Percentiles rank a stretch among this genome's conserved stretches.
Evolutionary conservation across 768 basidiomycete genomes (phyloP).

Genomic region (Gymnopilus junonius): DNA sequence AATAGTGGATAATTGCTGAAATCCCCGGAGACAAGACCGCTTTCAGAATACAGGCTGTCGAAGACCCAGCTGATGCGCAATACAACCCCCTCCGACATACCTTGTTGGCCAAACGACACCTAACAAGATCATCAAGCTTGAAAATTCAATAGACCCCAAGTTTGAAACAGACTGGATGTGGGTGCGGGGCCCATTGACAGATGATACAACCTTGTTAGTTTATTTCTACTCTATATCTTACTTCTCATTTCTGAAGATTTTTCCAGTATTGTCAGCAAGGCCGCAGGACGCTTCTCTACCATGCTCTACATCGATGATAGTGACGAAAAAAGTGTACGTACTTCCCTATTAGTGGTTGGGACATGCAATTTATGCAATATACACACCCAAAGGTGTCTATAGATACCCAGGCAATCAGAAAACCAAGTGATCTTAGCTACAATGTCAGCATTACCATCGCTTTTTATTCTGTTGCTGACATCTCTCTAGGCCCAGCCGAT

Average conservation of each 20-base stretch:
- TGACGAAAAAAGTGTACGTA: background rate
- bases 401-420: background rate
- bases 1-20: background rate
- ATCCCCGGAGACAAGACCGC: background rate
- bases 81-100: background rate
- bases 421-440: background rate
- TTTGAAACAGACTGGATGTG: background rate
- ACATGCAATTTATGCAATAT: background rate
- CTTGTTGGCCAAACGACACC: background rate
- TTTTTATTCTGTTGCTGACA: background rate
- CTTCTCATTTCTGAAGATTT: background rate
- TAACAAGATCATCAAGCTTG: background rate
- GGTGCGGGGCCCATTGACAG: background rate
- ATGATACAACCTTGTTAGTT: background rate
- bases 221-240: background rate
- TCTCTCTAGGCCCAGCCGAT: background rate
- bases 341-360: background rate
- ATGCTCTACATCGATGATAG: background rate
- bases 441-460: too few relatives aligned
- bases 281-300: background rate
- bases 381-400: background rate
- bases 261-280: background rate
- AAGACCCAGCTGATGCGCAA: background rate
- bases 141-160: background rate
- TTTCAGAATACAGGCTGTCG: background rate